Percentiles rank a stretch among this genome's conserved stretches.
Evolutionary conservation across 179 eudicot genomes (phyloP).

Genomic region (Heliamphora pulchella): DNA sequence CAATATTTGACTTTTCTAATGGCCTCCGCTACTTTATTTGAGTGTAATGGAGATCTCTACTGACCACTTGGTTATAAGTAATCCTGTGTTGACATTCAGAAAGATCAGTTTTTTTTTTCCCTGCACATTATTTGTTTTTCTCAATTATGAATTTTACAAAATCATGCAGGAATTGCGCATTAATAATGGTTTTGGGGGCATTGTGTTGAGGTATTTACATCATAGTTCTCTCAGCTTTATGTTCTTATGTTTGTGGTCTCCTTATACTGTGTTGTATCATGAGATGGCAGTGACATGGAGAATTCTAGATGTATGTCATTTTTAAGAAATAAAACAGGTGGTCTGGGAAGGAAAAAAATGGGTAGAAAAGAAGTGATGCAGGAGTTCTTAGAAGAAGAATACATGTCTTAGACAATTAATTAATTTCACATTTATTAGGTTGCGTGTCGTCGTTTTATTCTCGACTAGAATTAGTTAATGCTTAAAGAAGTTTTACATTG

Average conservation of each 20-base stretch:
- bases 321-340: too few relatives aligned
- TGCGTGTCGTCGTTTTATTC: neutral
- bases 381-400: too few relatives aligned
- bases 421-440: neutral
- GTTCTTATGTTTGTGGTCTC: neutral
- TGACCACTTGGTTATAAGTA: neutral
- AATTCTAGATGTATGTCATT: neutral
- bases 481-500: too few relatives aligned
- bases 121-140: neutral
- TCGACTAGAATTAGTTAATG: too few relatives aligned
- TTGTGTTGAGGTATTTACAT: slow-evolving; percentile 48
- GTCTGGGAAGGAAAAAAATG: too few relatives aligned
- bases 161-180: slow-evolving; percentile 63
- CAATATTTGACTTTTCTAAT: neutral
- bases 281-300: neutral
- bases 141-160: slow-evolving; percentile 12
- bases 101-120: neutral
- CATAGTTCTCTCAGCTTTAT: neutral
- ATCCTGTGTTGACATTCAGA: neutral
- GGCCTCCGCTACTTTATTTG: neutral
- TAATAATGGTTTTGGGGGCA: slow-evolving; percentile 76
- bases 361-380: too few relatives aligned
- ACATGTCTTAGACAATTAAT: too few relatives aligned
- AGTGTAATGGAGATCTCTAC: neutral
- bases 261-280: neutral